Base-by-base conservation (phyloP, 306 rosid genomes). In the Rosa rugosa region DNA sequence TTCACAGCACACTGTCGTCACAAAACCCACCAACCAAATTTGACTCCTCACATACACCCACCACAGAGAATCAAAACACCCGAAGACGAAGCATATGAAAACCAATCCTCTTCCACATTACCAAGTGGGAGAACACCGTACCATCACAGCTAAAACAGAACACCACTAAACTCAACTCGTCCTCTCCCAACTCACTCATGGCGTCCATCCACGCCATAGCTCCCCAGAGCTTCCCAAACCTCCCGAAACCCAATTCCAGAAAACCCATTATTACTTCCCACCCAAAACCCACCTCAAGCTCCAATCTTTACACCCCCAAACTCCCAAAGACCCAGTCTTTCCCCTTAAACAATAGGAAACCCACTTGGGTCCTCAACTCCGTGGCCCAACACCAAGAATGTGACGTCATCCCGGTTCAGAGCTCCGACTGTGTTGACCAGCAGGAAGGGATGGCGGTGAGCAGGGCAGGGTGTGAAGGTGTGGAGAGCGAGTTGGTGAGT, bases 361-460 rank as follows among this genome's bases (percentile, higher is more conserved):
- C 9, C 8, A 78, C 77, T 14, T 85, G 84, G 71, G 77, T 69
- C 34, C 71, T 75, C 73, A 84, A 72, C 18, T 80, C 90, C 8
- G 71, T 81, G 66, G 91, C 75, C 8, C 46, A 44, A 4, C 46
- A 25, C 13, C 80, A 91, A 69, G 95, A 91, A 27, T 1, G 72
- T 50, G 88, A 93, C 67, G 94, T 88, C 67, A 85, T 95, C 54
- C 83, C 88, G 5, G 90, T 90, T 31, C 91, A 90, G 81, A 93
- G 90, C 60, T 18, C 74, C 0, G 93, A 92, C 64, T 38, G 53
- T 6, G 84, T 91, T 82, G 94, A 92, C 75, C 93, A 86, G 72
- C 88, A 91, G 71, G 99, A 92, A 50, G 93, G 93, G 12, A 77
- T 87, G 85, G 81, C 41, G 69, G 85, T 72, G 83, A 80, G 92